phyloP scores from a whole-genome alignment of 176 grass and related monocot genomes.

The Bothriochloa decipiens region DNA sequence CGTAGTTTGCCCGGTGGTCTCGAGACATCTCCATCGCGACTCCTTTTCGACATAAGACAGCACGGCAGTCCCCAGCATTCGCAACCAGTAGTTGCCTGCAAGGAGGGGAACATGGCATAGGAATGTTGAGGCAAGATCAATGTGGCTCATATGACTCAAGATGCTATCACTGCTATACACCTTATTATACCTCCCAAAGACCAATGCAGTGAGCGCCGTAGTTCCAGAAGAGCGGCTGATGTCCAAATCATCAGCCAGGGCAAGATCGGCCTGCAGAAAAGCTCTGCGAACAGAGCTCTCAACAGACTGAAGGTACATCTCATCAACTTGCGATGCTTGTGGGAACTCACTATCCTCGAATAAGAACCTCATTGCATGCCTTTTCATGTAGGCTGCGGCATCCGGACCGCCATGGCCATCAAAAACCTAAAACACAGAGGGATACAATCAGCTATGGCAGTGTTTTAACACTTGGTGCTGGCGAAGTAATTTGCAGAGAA shows the following conservation, averaged over 20 bases:
- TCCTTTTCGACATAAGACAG: constrained; percentile 76
- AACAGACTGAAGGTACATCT: constrained; percentile 55
- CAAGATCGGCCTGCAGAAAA: constrained; percentile 75
- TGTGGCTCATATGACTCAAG: neutral
- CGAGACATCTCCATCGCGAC: constrained; percentile 82
- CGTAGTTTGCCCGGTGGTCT: constrained; percentile 70
- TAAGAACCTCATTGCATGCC: constrained; percentile 75
- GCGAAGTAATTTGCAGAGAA: neutral
- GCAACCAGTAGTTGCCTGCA: constrained; percentile 89
- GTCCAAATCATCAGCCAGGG: constrained; percentile 61
- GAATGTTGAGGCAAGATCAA: neutral
- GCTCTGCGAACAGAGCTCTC: constrained; percentile 57
- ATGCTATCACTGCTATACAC: no score
- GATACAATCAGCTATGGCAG: constrained; percentile 3
- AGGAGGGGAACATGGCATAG: neutral
- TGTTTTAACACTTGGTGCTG: neutral
- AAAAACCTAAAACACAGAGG: constrained; percentile 63
- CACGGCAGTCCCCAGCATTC: constrained; percentile 86
- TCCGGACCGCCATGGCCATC: constrained; percentile 91
- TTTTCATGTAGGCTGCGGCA: constrained; percentile 92
- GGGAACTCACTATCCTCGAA: constrained; percentile 86
- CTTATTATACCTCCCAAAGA: constrained; percentile 66
- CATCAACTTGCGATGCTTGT: constrained; percentile 55
- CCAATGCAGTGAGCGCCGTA: constrained; percentile 71
- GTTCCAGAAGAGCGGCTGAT: constrained; percentile 84